Conservation (phyloP, 345 rosid species). For the Anacardium occidentale region DNA sequence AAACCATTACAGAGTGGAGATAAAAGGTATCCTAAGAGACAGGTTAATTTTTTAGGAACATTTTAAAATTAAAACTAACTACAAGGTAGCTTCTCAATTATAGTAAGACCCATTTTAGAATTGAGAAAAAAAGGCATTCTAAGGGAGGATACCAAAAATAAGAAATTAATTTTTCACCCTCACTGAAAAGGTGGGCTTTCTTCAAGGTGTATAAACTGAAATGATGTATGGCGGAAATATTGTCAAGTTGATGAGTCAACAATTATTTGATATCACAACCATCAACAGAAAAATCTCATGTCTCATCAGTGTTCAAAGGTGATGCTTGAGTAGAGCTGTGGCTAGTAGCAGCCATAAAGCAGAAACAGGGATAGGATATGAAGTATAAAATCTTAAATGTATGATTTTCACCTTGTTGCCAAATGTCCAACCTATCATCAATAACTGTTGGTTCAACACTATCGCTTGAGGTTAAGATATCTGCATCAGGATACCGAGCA, state of each 20-base stretch:
- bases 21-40: background rate
- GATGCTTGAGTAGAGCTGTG: background rate
- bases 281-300: background rate
- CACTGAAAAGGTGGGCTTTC: background rate
- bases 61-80: background rate
- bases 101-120: background rate
- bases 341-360: background rate
- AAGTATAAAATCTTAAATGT: background rate
- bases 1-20: background rate
- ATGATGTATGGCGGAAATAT: background rate
- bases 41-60: background rate
- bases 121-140: background rate
- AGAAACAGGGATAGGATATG: background rate
- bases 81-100: background rate
- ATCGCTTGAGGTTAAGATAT: constrained; percentile 91
- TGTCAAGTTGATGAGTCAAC: background rate
- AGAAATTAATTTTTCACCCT: no score
- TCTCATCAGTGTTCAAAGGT: background rate
- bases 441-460: constrained; percentile 91
- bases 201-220: background rate
- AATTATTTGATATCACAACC: background rate
- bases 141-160: background rate
- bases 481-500: constrained; percentile 95
- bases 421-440: constrained; percentile 89
- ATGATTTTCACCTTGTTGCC: constrained; percentile 81